phyloP scores from a whole-genome alignment of 2,329 filamentous ascomycete genomes.

The Calonectria montana region DNA sequence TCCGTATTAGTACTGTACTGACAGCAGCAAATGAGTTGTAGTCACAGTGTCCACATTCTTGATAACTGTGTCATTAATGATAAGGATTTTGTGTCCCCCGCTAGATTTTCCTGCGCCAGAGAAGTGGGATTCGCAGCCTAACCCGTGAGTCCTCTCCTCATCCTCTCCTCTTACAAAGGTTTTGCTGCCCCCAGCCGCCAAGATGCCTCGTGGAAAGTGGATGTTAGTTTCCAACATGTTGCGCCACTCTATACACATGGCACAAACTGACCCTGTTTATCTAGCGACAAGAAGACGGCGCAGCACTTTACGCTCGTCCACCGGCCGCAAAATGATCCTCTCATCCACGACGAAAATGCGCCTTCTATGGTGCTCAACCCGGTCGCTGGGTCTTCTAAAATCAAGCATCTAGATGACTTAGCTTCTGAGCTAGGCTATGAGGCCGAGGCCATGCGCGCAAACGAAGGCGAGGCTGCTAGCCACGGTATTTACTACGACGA shows the following conservation, averaged over 20 bases:
- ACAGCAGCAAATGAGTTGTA: neutral
- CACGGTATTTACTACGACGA: constrained; percentile 97
- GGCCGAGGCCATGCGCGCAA: constrained; percentile 75
- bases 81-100: constrained; percentile 45
- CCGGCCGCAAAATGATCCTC: constrained; percentile 95
- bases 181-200: constrained; percentile 49
- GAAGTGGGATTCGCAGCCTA: constrained; percentile 42
- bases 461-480: constrained; percentile 96
- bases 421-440: constrained; percentile 79
- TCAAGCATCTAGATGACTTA: constrained; percentile 81
- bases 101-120: constrained; percentile 45
- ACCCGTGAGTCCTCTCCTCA: constrained; percentile 35
- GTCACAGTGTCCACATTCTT: constrained; percentile 45
- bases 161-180: constrained; percentile 23
- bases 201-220: constrained; percentile 82
- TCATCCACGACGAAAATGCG: constrained; percentile 91
- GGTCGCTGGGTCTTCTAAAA: constrained; percentile 52
- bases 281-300: constrained; percentile 86
- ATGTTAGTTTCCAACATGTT: constrained; percentile 55
- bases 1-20: constrained; percentile 44
- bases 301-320: constrained; percentile 95
- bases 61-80: constrained; percentile 43
- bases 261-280: constrained; percentile 22
- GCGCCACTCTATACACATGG: neutral
- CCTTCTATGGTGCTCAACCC: constrained; percentile 92